Base-by-base conservation (phyloP, 1,284 basidiomycete species). In the Phylloporus sp. region DNA sequence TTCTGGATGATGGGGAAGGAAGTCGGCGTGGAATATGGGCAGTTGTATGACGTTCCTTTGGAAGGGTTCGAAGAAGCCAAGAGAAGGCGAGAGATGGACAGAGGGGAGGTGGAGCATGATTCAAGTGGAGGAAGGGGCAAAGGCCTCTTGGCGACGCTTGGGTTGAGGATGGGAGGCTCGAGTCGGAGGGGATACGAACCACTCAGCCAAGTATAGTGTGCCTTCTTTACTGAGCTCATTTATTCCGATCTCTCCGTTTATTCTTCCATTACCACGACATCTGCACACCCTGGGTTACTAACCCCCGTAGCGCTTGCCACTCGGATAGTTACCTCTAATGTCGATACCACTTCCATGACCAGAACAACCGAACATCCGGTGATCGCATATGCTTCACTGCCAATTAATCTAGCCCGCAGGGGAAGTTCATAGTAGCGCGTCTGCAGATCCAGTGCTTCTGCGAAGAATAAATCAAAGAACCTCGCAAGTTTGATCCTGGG, bases 1-100 rank as follows among this genome's bases (percentile, higher is more conserved):
- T 99, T 99, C 76, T 99, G 97, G 97, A 89, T 89, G 52, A 86
- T 85, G 58, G 95, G 95, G 26, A 81, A 84, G 64, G 91, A 94
- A 77, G 79, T 98, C 8, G 94, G 93, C 2, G 89, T 99, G 31
- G 91, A 97, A 76, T 99, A 98, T 78, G 90, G 91, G 52, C 82
- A 85, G 66, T 75, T 99, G 73, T 98, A 96, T 77, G 96, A 98
- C 74, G 86, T 99, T 11, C 95, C 95, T 4, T 68, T 81, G 2
- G 94, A 95, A 73, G 94, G 94, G 7, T 94, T 94, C 74, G 76
- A 78, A 55, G 91, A 92, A 74, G 90, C 89, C 65, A 89, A 87
- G 79, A 76, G 76, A 73, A 78, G 80, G 73, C 80, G 81, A 67
- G 81, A 84, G 70, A 76, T 77, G 67, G 89, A 90, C 69, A 68